Evolutionary conservation across 2,329 filamentous ascomycete genomes (phyloP).

Genomic region (Boeremia lycopersici): DNA sequence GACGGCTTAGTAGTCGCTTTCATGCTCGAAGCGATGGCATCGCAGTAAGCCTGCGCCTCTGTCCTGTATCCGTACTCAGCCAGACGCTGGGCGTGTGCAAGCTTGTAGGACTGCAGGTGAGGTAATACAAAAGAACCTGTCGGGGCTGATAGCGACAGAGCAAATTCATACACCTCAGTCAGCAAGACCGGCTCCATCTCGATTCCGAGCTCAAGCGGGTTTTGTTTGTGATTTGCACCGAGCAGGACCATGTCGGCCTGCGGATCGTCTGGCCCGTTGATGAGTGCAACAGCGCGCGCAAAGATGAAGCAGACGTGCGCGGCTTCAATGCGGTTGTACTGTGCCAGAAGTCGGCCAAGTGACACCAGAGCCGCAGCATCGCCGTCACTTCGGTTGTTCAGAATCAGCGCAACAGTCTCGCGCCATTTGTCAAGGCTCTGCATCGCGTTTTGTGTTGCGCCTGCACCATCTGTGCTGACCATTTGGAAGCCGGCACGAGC

Average conservation of each 20-base stretch:
- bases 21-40: conserved; percentile 76
- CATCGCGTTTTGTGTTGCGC: conserved; percentile 71
- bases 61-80: conserved; percentile 82
- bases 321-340: conserved; percentile 88
- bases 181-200: conserved; percentile 88
- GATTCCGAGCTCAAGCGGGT: conserved; percentile 73
- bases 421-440: conserved; percentile 92
- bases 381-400: conserved; percentile 84
- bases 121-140: conserved; percentile 65
- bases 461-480: conserved; percentile 70
- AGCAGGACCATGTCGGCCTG: conserved; percentile 80
- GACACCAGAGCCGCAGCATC: conserved; percentile 79
- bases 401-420: conserved; percentile 82
- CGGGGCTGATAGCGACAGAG: conserved; percentile 70
- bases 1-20: conserved; percentile 82
- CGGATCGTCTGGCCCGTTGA: conserved; percentile 83
- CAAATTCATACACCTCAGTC: conserved; percentile 96
- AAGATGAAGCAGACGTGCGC: conserved; percentile 95
- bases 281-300: conserved; percentile 70
- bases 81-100: conserved; percentile 82
- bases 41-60: conserved; percentile 91
- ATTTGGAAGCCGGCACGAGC: conserved; percentile 91
- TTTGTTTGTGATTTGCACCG: conserved; percentile 78
- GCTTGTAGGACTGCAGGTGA: conserved; percentile 88
- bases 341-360: conserved; percentile 79